Evolutionary conservation across 345 rosid genomes (phyloP).

Genomic region (Cardamine chenopodiifolia): DNA sequence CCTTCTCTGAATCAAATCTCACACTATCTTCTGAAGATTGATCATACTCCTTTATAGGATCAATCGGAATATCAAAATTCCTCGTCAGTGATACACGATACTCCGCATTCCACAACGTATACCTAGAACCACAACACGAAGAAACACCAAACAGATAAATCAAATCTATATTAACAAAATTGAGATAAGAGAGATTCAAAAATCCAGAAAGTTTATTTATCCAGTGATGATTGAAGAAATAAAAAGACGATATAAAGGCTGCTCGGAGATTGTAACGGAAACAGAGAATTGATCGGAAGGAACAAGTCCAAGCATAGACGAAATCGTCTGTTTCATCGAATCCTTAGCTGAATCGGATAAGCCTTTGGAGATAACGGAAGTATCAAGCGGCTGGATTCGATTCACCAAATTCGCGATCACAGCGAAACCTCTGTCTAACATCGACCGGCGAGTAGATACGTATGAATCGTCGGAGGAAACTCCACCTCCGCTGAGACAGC

Average conservation of each 20-base stretch:
- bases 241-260: constrained; percentile 71
- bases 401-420: constrained; percentile 83
- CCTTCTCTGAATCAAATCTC: constrained; percentile 39
- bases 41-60: constrained; percentile 37
- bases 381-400: constrained; percentile 81
- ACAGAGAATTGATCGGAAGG: constrained; percentile 84
- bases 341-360: constrained; percentile 86
- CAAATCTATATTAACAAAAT: neutral
- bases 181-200: neutral
- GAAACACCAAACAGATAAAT: neutral
- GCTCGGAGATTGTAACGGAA: constrained; percentile 56
- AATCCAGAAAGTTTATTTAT: constrained; percentile 41
- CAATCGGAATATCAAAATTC: constrained; percentile 58
- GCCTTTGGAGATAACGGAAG: constrained; percentile 70
- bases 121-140: constrained; percentile 48
- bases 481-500: constrained; percentile 69
- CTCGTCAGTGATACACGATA: constrained; percentile 75
- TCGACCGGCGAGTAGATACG: constrained; percentile 75
- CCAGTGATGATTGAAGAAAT: constrained; percentile 84
- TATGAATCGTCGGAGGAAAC: constrained; percentile 73
- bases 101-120: constrained; percentile 94
- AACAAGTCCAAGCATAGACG: constrained; percentile 87
- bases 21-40: constrained; percentile 31
- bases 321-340: constrained; percentile 91
- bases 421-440: constrained; percentile 66